These are phyloP conservation scores for Gnomoniopsis sp. DNA, from an alignment of 2,329 filamentous ascomycete species.

Conservation along the genomic window DNA sequence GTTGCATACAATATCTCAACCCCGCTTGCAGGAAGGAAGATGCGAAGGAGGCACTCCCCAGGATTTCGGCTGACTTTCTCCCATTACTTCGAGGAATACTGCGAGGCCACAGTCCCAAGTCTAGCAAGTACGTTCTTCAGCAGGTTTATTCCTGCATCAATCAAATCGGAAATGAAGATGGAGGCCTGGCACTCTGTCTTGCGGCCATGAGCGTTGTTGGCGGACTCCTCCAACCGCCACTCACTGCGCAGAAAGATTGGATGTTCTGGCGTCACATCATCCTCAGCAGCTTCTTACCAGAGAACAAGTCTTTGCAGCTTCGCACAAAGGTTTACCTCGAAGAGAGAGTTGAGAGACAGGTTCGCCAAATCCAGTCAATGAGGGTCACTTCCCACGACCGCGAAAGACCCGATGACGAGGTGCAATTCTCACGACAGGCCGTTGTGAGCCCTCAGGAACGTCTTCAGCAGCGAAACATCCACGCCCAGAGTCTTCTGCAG, in stretches of 20 bases:
- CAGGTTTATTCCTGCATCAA: neutral
- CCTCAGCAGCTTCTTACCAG: neutral
- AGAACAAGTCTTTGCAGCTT: neutral
- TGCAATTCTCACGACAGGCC: neutral
- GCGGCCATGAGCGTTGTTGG: conserved; percentile 6
- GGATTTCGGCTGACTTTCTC: no score
- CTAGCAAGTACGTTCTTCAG: neutral
- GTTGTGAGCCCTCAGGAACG: neutral
- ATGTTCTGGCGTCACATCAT: conserved; percentile 1
- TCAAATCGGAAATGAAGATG: neutral
- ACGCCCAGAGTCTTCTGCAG: no score
- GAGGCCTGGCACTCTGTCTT: conserved; percentile 2
- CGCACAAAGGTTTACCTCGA: neutral
- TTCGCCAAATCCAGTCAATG: conserved; percentile 4
- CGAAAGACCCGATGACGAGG: neutral
- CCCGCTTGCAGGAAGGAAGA: no score
- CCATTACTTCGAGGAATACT: no score
- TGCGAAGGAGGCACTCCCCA: no score
- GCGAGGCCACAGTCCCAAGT: neutral
- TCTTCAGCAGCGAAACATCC: no score
- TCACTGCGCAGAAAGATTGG: conserved; percentile 4
- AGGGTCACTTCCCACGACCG: neutral
- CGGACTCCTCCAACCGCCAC: neutral
- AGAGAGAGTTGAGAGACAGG: neutral
- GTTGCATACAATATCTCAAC: no score